Percentiles rank a stretch among this genome's conserved stretches.
phyloP scores from a whole-genome alignment of 75 land plant genomes.

The Pinus taeda region DNA sequence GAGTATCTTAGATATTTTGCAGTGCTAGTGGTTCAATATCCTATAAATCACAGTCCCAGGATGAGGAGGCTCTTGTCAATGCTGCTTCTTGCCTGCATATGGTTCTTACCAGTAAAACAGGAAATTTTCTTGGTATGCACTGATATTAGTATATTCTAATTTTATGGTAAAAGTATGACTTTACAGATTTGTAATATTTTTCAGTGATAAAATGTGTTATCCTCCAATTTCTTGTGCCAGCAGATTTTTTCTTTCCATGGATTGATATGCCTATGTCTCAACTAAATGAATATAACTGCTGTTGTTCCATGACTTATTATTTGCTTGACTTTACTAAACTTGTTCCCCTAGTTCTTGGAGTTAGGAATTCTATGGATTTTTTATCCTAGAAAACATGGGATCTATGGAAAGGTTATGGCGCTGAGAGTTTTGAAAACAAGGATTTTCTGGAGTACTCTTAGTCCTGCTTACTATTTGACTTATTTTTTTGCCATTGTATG shows the following conservation, averaged over 20 bases:
- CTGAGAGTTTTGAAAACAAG: not conserved
- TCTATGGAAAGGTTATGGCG: not conserved
- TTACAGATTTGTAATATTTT: not conserved
- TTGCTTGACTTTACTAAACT: too few relatives aligned
- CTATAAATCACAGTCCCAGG: conserved; percentile 97
- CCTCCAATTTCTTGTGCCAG: not conserved
- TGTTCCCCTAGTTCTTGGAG: not conserved
- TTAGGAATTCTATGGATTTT: not conserved
- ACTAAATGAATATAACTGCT: not conserved
- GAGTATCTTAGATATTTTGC: conserved; percentile 3
- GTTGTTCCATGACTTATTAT: too few relatives aligned
- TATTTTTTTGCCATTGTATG: not conserved
- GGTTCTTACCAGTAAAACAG: conserved; percentile 59
- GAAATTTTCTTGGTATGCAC: conserved; percentile 62
- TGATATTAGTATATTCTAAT: not conserved
- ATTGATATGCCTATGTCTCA: not conserved
- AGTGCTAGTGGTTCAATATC: conserved; percentile 65
- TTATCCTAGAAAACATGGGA: not conserved
- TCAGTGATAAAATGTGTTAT: not conserved
- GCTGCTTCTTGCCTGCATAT: conserved; percentile 87
- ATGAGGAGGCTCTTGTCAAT: conserved; percentile 96
- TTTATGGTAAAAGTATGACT: not conserved
- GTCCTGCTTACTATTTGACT: too few relatives aligned
- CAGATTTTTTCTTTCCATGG: not conserved
- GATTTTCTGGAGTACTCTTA: not conserved